Evolutionary conservation across 345 rosid genomes (phyloP).

Genomic region (Hirschfeldia incana): DNA sequence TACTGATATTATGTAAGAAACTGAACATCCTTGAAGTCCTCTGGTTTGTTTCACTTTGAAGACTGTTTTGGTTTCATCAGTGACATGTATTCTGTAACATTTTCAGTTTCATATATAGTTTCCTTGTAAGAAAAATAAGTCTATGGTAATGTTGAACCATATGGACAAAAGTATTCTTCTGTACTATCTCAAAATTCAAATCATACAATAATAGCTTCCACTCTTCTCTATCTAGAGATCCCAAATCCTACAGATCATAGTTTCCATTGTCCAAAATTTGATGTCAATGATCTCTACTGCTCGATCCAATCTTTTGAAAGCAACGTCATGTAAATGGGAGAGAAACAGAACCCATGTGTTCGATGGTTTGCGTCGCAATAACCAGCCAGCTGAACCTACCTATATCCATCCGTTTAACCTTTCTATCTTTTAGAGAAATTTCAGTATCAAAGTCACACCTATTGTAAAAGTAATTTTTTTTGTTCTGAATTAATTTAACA

Average conservation of each 20-base stretch:
- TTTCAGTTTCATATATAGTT: constrained; percentile 2
- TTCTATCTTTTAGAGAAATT: neutral
- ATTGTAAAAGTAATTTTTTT: too few relatives aligned
- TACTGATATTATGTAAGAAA: constrained; percentile 1
- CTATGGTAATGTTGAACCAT: constrained; percentile 23
- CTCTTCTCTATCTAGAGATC: neutral
- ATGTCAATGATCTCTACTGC: constrained; percentile 2
- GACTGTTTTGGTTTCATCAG: constrained; percentile 22
- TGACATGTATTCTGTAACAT: constrained; percentile 4
- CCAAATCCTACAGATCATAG: constrained; percentile 8
- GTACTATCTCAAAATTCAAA: constrained; percentile 16
- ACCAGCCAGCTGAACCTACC: neutral
- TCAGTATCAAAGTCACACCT: neutral
- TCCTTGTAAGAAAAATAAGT: constrained; percentile 24
- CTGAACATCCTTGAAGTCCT: constrained; percentile 11
- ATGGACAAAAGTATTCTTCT: constrained; percentile 15
- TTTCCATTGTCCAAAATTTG: constrained; percentile 6
- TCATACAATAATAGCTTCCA: constrained; percentile 16
- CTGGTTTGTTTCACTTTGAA: neutral
- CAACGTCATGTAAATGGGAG: neutral
- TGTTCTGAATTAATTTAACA: neutral
- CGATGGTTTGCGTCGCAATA: neutral
- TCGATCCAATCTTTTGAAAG: neutral
- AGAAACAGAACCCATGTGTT: neutral
- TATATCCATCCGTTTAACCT: neutral